phyloP scores from a whole-genome alignment of 202 grass and related monocot genomes.

The Brachypodium distachyon region DNA sequence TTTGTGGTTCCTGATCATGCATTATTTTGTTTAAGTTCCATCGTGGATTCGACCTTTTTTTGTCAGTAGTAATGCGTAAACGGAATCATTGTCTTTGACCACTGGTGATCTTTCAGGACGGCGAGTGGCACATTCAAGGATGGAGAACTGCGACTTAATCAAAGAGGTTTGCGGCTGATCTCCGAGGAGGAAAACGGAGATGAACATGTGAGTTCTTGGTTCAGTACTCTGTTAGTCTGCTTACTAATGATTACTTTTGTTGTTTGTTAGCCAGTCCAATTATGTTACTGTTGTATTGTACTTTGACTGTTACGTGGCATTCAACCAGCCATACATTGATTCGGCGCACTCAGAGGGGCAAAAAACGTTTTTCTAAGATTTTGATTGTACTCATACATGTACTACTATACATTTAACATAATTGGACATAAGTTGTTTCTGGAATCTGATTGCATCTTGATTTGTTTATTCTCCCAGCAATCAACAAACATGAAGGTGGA shows the following conservation, averaged over 20 bases:
- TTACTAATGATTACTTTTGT: no score
- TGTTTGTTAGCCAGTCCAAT: not conserved
- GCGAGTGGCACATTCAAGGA: conserved; percentile 95
- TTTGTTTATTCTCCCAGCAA: conserved; percentile 24
- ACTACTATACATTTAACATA: not conserved
- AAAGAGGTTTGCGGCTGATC: conserved; percentile 67
- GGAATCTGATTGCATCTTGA: not conserved
- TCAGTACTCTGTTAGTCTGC: not conserved
- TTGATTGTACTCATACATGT: not conserved
- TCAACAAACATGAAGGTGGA: conserved; percentile 65
- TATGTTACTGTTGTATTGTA: not conserved
- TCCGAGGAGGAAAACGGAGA: conserved; percentile 56
- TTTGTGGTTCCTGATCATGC: not conserved
- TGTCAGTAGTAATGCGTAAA: not conserved
- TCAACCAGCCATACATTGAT: not conserved
- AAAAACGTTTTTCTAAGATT: no score
- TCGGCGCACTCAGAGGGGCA: not conserved
- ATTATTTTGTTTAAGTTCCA: not conserved
- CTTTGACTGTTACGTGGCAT: not conserved
- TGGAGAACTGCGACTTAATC: conserved; percentile 84
- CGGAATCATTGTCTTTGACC: not conserved
- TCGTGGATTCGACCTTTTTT: not conserved
- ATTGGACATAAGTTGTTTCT: not conserved
- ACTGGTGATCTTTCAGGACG: conserved; percentile 41
- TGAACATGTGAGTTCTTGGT: conserved; percentile 35